These are phyloP conservation scores for Nyssa sinensis DNA, from an alignment of 148 eudicot genomes.

Conservation along the genomic window DNA sequence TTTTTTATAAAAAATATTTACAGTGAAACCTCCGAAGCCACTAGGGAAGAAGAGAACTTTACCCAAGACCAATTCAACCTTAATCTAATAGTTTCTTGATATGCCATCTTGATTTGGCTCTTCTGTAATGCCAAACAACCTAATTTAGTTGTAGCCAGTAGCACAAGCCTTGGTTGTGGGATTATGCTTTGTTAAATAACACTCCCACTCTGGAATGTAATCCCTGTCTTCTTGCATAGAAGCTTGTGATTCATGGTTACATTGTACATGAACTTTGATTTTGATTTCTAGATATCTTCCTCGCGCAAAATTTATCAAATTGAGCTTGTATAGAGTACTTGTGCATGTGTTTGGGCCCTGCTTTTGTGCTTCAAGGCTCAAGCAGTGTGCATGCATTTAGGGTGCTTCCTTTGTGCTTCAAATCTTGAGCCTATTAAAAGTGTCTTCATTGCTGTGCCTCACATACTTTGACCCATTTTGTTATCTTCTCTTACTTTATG, in stretches of 20 bases:
- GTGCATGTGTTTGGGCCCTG: background rate
- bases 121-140: no score
- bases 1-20: no score
- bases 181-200: no score
- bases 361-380: background rate
- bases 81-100: background rate
- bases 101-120: background rate
- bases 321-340: background rate
- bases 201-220: background rate
- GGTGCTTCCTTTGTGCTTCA: background rate
- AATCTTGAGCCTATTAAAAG: background rate
- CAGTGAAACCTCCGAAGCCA: background rate
- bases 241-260: background rate
- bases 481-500: background rate
- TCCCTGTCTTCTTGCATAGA: background rate
- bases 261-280: background rate
- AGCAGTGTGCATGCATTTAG: background rate
- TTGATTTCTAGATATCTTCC: background rate
- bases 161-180: no score
- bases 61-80: background rate
- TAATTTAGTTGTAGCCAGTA: no score
- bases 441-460: background rate
- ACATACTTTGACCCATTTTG: background rate
- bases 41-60: no score
- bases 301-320: background rate